Base-by-base conservation (phyloP, 768 basidiomycete species). In the Polyporus arcularius region DNA sequence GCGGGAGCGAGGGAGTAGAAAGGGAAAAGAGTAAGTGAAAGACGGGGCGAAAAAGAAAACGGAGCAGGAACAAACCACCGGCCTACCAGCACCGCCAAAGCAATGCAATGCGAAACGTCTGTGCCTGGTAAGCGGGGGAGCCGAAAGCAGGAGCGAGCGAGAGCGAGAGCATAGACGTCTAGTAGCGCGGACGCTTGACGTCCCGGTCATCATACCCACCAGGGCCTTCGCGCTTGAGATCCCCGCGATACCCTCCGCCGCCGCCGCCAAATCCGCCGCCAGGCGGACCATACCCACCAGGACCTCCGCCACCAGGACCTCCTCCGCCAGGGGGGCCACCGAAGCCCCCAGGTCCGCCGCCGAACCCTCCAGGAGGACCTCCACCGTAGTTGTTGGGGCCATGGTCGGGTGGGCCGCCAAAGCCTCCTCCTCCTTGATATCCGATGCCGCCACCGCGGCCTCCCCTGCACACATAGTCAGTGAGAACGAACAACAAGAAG, bases 151-250 rank as follows among this genome's bases (percentile, higher is more conserved):
- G 18, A 42, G 21, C 32, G n/a, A 21, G 45, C 39, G 30, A 41
- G 46, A 31, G 39, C 15, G 48, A 57, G 32, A 55, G 40, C 55
- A 35, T 35, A 35, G 35, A 35, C 45, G 31, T 40, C 70, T 71
- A 93, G 75, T 90, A 92, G 70, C 92, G 84, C 69, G 88, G 86
- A 71, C 92, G 88, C 76, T 94, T 94, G 38, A 80, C 68, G 66
- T 92, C 91, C 66, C 91, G 84, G 74, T 93, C 91, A 70, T 93
- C 91, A 74, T 82, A 90, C 74, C 87, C 87, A 77, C 87, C 86
- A 55, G 87, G 82, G 66, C 88, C 87, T 71, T 82, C 82, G 65
- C 90, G 85, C 76, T 92, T 92, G 78, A 90, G 86, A 71, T 88
- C 88, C 40, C 83, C 82, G 63, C 87, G 85, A 73, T 82, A 85